Evolutionary conservation across 345 rosid genomes (phyloP).

Genomic region (Dipteronia dyeriana): DNA sequence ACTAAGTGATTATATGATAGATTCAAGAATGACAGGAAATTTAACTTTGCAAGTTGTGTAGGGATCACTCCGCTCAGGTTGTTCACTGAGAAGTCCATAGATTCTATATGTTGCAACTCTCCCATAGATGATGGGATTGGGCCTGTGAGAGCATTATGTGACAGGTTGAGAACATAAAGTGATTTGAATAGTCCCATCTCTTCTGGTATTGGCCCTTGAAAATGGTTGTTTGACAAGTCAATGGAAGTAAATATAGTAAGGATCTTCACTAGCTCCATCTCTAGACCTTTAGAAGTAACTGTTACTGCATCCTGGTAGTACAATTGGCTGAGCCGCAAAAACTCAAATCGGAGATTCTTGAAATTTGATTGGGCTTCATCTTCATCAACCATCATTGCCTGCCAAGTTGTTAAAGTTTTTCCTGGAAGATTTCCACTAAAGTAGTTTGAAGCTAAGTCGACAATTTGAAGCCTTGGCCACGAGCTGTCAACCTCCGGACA

Average conservation of each 20-base stretch:
- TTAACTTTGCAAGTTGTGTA: slow-evolving; percentile 15
- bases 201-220: slow-evolving; percentile 37
- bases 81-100: slow-evolving; percentile 40
- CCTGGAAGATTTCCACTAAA: slow-evolving; percentile 30
- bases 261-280: slow-evolving; percentile 41
- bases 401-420: slow-evolving; percentile 22
- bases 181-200: slow-evolving; percentile 19
- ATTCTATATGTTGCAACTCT: slow-evolving; percentile 24
- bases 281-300: slow-evolving; percentile 43
- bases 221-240: slow-evolving; percentile 30
- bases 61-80: slow-evolving; percentile 37
- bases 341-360: background rate
- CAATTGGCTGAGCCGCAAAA: slow-evolving; percentile 9
- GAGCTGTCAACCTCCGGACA: background rate
- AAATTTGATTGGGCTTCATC: background rate
- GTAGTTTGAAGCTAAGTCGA: slow-evolving; percentile 38
- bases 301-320: slow-evolving; percentile 41
- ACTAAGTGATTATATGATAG: slow-evolving; percentile 32
- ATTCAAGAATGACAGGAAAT: slow-evolving; percentile 34
- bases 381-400: slow-evolving; percentile 36
- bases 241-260: slow-evolving; percentile 41
- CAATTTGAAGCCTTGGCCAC: slow-evolving; percentile 42
- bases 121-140: slow-evolving; percentile 3
- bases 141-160: slow-evolving; percentile 23
- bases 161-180: slow-evolving; percentile 31